These are phyloP conservation scores for Malus hybrid DNA, from an alignment of 331 rosid genomes.

Conservation along the genomic window DNA sequence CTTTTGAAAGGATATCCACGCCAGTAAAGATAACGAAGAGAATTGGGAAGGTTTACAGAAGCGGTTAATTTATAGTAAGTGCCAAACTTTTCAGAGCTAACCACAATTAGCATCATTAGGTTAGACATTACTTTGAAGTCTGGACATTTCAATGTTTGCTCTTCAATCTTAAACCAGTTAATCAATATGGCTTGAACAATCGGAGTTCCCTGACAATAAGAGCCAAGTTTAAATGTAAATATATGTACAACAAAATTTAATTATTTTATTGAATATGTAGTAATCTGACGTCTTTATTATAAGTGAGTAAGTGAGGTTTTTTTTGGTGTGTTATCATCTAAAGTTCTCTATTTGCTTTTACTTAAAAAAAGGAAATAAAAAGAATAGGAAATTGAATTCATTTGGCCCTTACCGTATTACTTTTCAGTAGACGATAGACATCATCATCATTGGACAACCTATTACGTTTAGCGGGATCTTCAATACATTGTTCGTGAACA, in stretches of 20 bases:
- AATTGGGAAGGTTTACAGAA: not conserved
- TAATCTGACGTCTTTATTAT: too few species aligned
- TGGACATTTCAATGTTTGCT: not conserved
- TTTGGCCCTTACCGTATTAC: not conserved
- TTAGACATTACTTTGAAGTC: not conserved
- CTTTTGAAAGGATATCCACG: slow-evolving; percentile 15
- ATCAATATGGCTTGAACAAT: not conserved
- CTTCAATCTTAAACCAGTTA: not conserved
- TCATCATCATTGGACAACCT: not conserved
- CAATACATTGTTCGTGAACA: not conserved
- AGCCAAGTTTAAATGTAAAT: not conserved
- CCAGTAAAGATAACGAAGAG: slow-evolving; percentile 25
- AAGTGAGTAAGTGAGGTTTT: too few species aligned
- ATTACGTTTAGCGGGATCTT: not conserved
- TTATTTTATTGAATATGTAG: not conserved
- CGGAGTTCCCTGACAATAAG: not conserved
- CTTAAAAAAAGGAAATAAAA: too few species aligned
- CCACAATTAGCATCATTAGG: not conserved
- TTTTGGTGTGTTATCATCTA: too few species aligned
- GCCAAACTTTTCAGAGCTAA: not conserved
- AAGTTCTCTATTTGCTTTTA: too few species aligned
- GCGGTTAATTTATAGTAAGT: not conserved
- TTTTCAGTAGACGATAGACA: not conserved
- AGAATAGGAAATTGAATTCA: too few species aligned
- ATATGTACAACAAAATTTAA: not conserved